Evolutionary conservation across 1,284 basidiomycete genomes (phyloP), one percentile per base, ranked within the genome.

Genomic region (Filobasidium uniguttulatum): DNA sequence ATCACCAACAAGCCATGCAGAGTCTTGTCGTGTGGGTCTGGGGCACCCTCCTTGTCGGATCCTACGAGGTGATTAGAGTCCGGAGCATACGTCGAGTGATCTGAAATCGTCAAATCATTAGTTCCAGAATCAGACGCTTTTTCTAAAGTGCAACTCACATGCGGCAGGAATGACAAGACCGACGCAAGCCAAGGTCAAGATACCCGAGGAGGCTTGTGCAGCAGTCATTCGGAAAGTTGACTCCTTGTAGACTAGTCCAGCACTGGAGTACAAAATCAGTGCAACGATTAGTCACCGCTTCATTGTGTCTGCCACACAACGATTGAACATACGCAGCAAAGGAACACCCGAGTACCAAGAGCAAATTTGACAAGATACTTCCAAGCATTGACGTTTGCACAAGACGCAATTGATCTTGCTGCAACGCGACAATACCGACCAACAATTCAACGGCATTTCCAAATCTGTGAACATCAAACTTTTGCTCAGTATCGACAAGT

Each of bases 111-210:
- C 12, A 9, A 38, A 38, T 14, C 10, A 20, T 9, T 14, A 9
- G 19, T 8, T 12, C 9, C 9, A 20, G 36, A 20, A 12, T 12
- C 10, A 19, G 36, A 20, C 36, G 19, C 12, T 9, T 9, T 10
- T 10, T 10, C n/a, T 10, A 33, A 9, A 33, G 31, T 33, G 31
- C 9, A n/a, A 75, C 61, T 81, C 76, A 62, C 87, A 91, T 1
- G 88, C 88, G 28, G 88, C 88, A n/a, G 88, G 88, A 52, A 94
- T 82, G 55, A 90, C 82, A 35, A 94, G 76, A 25, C 87, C 89
- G 65, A 91, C 87, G 65, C 84, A 85, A 5, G 87, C 77, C 30
- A 93, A 72, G 3, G 85, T 89, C 83, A 91, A 84, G 52, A 93
- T 71, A 75, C 85, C 66, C 7, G 65, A 64, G 52, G 69, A 87